These are phyloP conservation scores for Irpex sp. DNA, from an alignment of 1,284 basidiomycete species.

Conservation along the genomic window DNA sequence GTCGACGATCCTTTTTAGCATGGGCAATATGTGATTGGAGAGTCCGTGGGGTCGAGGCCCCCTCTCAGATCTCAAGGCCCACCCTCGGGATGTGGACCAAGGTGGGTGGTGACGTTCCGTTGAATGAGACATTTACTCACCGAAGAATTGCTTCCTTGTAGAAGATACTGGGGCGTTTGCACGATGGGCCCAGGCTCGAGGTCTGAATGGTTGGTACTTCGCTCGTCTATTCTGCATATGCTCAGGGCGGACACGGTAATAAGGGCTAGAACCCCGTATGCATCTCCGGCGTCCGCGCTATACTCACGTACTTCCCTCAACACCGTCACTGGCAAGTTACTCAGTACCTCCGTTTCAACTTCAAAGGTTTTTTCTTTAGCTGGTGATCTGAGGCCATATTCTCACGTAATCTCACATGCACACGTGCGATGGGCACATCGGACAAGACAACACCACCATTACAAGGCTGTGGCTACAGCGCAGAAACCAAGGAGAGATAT, in stretches of 20 bases:
- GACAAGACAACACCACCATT: not conserved
- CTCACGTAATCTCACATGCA: not conserved
- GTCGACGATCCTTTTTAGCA: conserved; percentile 1
- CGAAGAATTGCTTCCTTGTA: not conserved
- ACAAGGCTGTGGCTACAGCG: not conserved
- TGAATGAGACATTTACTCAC: not conserved
- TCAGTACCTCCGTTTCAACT: not conserved
- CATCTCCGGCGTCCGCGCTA: no score
- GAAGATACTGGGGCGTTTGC: not conserved
- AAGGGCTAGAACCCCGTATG: no score
- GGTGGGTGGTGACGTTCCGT: not conserved
- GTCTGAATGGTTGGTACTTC: not conserved
- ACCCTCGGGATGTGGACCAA: not conserved
- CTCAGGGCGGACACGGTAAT: no score
- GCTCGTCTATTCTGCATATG: no score
- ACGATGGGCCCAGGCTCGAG: not conserved
- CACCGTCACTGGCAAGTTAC: not conserved
- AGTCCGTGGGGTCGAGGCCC: not conserved
- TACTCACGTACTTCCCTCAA: no score
- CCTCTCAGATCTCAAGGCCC: not conserved
- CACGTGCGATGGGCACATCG: not conserved
- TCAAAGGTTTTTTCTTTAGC: not conserved
- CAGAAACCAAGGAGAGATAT: not conserved
- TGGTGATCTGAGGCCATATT: not conserved
- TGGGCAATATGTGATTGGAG: not conserved